Base-by-base conservation (phyloP, 2,329 filamentous ascomycete genomes). In the Didymella glomerata region DNA sequence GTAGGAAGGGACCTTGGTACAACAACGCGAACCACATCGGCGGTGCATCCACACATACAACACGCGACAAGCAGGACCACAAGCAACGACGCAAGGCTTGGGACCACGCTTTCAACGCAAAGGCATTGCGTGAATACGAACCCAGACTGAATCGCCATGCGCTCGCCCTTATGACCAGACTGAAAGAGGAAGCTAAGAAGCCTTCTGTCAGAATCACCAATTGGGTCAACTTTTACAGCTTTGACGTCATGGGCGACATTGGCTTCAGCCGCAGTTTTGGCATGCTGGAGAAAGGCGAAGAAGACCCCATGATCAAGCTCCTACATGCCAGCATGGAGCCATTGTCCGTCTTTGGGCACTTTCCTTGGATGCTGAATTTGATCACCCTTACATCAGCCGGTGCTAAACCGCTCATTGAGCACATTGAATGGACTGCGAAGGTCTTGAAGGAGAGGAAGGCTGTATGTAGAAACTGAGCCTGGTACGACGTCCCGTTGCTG, bases 161-260 rank as follows among this genome's bases (percentile, higher is more conserved):
- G 3, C 57, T 61, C 22, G 55, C 64, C 1, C 64, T 76, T 2
- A 67, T 76, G 49, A 58, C 61, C 3, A 64, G 63, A 32, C 52
- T 77, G 18, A 66, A 68, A 20, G 68, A 68, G 22, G 54, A 67
- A 27, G 59, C 65, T 2, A 48, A 58, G 16, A 52, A 65, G 5
- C 51, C 67, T 2, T 58, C 60, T 11, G 56, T 77, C 0, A 60
- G 74, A 8, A 71, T 73, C 16, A 73, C 71, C 5, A 63, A 69
- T 45, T 76, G 73, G 75, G 54, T 72, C 20, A 74, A 78, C 48
- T 82, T 75, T 61, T 76, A 82, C 54, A 76, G 77, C 49, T 80
- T 84, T 56, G 82, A 84, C 59, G 75, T 84, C 24, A 83, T 84
- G 77, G 80, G 79, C 7, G 80, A 82, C 52, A 65, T 82, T 11